phyloP scores from a whole-genome alignment of 1,139 yeast species.

The Yamadazyma kanchanaburiensis region DNA sequence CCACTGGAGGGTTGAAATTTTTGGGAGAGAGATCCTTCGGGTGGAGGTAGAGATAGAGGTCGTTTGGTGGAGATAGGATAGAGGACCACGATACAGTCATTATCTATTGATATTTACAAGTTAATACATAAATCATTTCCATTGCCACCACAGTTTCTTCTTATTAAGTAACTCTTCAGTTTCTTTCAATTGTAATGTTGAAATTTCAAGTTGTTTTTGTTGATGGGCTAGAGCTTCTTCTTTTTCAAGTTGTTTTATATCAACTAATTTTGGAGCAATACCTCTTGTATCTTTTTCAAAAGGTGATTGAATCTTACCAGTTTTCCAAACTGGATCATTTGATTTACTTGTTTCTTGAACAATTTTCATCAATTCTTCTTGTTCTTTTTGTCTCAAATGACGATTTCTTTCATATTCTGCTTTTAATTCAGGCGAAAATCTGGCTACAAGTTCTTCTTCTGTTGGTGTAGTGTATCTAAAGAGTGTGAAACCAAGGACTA shows the following conservation, averaged over 20 bases:
- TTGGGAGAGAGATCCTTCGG: slow-evolving; percentile 34
- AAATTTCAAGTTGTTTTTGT: slow-evolving; percentile 35
- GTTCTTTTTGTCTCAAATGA: slow-evolving; percentile 62
- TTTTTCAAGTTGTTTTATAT: slow-evolving; percentile 43
- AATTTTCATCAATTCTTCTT: slow-evolving; percentile 61
- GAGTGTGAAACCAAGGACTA: slow-evolving; percentile 64
- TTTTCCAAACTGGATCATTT: slow-evolving; percentile 76
- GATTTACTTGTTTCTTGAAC: slow-evolving; percentile 61
- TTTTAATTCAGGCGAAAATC: slow-evolving; percentile 79
- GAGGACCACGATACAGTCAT: background rate
- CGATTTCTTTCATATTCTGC: slow-evolving; percentile 70
- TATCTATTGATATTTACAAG: background rate
- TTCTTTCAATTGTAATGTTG: slow-evolving; percentile 29
- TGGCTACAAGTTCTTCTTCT: slow-evolving; percentile 71
- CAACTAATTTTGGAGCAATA: slow-evolving; percentile 37
- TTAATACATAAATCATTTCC: background rate
- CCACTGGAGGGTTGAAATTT: slow-evolving; percentile 7
- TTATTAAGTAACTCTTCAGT: slow-evolving; percentile 26
- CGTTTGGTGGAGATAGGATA: background rate
- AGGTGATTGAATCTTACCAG: slow-evolving; percentile 67
- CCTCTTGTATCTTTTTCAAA: slow-evolving; percentile 45
- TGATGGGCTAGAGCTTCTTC: slow-evolving; percentile 44
- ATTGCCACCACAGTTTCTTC: slow-evolving; percentile 30
- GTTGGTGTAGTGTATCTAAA: slow-evolving; percentile 76
- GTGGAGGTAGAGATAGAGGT: slow-evolving; percentile 29